Percentiles rank a stretch among this genome's conserved stretches.
Evolutionary conservation across 768 basidiomycete species (phyloP).

Genomic region (Macrolepiota dolichaula): DNA sequence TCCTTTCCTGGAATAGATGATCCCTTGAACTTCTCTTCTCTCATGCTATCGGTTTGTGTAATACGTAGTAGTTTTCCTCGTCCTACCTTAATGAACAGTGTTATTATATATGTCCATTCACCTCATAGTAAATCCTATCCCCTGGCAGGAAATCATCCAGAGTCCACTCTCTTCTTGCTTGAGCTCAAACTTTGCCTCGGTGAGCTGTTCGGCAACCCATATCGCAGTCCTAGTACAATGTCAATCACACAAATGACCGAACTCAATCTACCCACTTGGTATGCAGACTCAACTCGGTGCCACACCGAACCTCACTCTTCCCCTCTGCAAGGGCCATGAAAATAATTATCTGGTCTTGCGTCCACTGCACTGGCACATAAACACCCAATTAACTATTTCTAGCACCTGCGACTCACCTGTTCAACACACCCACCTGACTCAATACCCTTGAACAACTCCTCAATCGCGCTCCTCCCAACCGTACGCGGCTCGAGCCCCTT

Average conservation of each 20-base stretch:
- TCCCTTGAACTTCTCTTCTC: conserved; percentile 8
- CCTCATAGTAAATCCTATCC: conserved; percentile 53
- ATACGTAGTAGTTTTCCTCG: conserved; percentile 11
- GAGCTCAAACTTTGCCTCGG: conserved; percentile 60
- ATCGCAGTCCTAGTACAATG: conserved; percentile 54
- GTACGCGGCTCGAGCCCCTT: conserved; percentile 41
- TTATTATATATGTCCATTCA: conserved; percentile 1
- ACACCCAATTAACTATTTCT: neutral
- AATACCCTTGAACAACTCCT: conserved; percentile 54
- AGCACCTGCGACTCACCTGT: conserved; percentile 38
- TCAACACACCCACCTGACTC: conserved; percentile 71
- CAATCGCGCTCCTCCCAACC: conserved; percentile 61
- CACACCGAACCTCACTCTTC: conserved; percentile 51
- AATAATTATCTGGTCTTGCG: conserved; percentile 76
- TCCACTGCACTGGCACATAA: conserved; percentile 25
- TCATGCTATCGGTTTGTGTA: conserved; percentile 23
- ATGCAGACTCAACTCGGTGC: conserved; percentile 58
- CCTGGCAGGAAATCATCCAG: conserved; percentile 55
- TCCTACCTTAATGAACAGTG: conserved; percentile 1
- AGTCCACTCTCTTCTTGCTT: conserved; percentile 38
- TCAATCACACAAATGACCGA: neutral
- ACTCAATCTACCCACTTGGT: conserved; percentile 46
- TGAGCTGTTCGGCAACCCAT: conserved; percentile 66
- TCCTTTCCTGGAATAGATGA: conserved; percentile 81
- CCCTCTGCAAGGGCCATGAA: conserved; percentile 74